Base-by-base conservation (phyloP, 1,139 yeast species). In the Pichia sp. region DNA sequence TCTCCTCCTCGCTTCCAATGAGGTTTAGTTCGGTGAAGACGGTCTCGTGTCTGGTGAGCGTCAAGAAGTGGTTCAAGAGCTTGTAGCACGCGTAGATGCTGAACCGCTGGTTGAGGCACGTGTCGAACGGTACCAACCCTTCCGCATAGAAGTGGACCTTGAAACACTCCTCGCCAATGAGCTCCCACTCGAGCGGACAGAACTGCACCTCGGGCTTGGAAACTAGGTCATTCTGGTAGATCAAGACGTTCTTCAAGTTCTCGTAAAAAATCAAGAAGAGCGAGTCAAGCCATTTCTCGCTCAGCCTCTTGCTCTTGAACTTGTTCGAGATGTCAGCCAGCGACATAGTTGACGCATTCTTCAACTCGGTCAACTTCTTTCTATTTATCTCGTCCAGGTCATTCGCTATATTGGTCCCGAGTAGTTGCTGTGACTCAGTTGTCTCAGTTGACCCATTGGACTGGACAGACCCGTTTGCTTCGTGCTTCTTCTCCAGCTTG, bases 271-370 rank as follows among this genome's bases (percentile, higher is more conserved):
- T 83, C 78, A 90, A 79, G 68, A 93, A 92, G 58, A 93, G 75
- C 61, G 89, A 85, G 69, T 93, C 99, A 55, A 93, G 76, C 97
- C 99, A 92, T 63, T 96, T 79, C 70, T 93, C 99, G 72, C 98
- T 92, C 56, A 93, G 77, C 57, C 98, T 77, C 67, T 93, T 93
- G 62, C 79, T 77, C 60, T 80, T 82, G 65, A 89, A 79, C 44
- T 58, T 65, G 16, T 50, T 51, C 11, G 67, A 57, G 11, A 62
- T 57, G 11, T 56, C 56, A 8, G 65, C 54, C 19, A 60, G 49
- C 2, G 66, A 61, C 8, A 59, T 49, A 5, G 56, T 52, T 2
- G 66, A 60, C 5, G 61, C 59, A 51, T 60, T 62, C 31, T 58
- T 54, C 3, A 62, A 61, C 15, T 55, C 56, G 10, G 57, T 67